Evolutionary conservation across 2,329 filamentous ascomycete species (phyloP), one percentile per base, ranked within the genome.

Genomic region (Pseudocercospora eumusae): DNA sequence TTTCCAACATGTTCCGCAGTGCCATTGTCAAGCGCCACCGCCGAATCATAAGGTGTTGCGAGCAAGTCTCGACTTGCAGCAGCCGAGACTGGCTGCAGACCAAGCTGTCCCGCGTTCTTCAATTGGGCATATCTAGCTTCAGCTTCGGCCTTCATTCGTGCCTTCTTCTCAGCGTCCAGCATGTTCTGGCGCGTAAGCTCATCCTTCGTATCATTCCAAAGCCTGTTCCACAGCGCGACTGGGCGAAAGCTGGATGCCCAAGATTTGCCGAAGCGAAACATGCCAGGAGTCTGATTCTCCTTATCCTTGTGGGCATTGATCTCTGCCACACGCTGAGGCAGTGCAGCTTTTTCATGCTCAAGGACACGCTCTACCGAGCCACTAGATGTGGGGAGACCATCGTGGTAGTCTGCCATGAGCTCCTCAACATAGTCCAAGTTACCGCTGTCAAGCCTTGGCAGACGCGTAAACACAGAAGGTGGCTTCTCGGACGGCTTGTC

Each of bases 401-500:
- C 68, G 59, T 75, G 52, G 54, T 78, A 78, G 40, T 74, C 74
- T 25, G 72, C 72, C 75, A 78, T 77, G 28, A 78, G 72, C 58
- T 75, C 65, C 53, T 78, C 76, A 10, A 76, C 71, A 31, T 71
- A 64, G 13, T 65, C 61, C 54, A 71, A 64, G 54, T 74, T 70
- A 40, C 70, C 70, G 64, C 71, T 71, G 27, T 73, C 70, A 9
- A 69, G 68, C 40, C 70, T 60, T 18, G 55, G 50, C 53, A 74
- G 66, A 28, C 78, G 86, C 45, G 89, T 81, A 74, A 90, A 92
- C 44, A 86, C 82, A 49, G 84, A 81, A 0, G 90, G 90, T 27
- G 91, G 91, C 62, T 82, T 84, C 62, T 86, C 83, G 71, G 89
- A 93, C 31, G 85, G 81, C 66, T 90, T 87, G 75, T 96, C 91